Conservation (phyloP, 2,329 filamentous ascomycete genomes). For the Fonsecaea pedrosoi region DNA sequence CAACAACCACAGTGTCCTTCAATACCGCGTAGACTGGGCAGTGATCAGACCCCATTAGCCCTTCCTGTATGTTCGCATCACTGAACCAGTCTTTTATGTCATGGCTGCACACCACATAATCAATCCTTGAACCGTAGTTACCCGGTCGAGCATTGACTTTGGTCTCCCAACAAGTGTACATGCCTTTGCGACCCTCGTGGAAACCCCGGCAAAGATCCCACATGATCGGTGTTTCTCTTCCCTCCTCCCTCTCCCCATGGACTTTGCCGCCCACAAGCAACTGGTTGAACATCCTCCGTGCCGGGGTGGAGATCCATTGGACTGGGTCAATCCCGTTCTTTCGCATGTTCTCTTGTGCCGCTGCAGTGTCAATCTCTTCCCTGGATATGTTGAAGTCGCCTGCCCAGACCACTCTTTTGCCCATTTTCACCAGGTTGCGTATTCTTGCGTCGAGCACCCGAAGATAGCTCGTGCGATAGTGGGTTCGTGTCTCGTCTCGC, state of each 20-base stretch:
- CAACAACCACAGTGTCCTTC: constrained; percentile 65
- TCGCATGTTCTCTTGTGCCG: constrained; percentile 71
- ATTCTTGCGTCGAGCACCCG: constrained; percentile 81
- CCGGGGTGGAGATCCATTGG: constrained; percentile 74
- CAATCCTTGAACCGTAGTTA: constrained; percentile 90
- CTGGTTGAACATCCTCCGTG: constrained; percentile 82
- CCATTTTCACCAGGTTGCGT: constrained; percentile 78
- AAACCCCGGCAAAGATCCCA: constrained; percentile 85
- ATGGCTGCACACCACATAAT: constrained; percentile 86
- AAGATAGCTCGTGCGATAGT: constrained; percentile 82
- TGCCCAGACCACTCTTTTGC: constrained; percentile 83
- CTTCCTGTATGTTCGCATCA: constrained; percentile 87
- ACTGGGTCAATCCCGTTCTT: constrained; percentile 72
- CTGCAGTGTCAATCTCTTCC: constrained; percentile 76
- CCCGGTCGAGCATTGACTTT: constrained; percentile 94
- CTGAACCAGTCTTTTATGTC: constrained; percentile 80
- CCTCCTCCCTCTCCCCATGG: constrained; percentile 69
- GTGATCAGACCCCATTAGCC: constrained; percentile 92
- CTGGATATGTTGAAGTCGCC: constrained; percentile 86
- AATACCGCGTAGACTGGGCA: constrained; percentile 87
- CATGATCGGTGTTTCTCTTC: constrained; percentile 72
- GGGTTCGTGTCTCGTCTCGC: constrained; percentile 80
- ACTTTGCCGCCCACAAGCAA: constrained; percentile 77
- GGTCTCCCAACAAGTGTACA: constrained; percentile 98
- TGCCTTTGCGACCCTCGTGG: constrained; percentile 78